phyloP scores from a whole-genome alignment of 164 flowering plant species.

The Brasenia schreberi region DNA sequence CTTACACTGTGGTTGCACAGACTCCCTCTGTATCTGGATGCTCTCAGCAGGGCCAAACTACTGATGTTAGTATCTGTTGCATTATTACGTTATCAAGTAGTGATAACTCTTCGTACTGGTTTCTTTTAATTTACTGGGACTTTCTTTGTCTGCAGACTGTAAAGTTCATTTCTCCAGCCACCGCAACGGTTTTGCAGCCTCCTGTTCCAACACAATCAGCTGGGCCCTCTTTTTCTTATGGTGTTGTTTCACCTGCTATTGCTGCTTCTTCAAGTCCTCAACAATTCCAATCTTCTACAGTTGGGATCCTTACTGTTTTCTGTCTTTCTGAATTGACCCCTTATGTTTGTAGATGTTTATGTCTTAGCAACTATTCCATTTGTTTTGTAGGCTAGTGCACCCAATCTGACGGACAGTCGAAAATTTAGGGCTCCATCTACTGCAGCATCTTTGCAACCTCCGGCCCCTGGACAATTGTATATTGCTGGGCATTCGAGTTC shows the following conservation, averaged over 20 bases:
- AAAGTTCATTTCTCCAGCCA: slow-evolving; percentile 7
- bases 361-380: neutral
- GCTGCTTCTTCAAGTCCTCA: slow-evolving; percentile 14
- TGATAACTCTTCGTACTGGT: neutral
- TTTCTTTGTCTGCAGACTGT: neutral
- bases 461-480: slow-evolving; percentile 12
- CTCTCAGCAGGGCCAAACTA: slow-evolving; percentile 16
- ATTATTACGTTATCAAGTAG: neutral
- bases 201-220: slow-evolving; percentile 16
- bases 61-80: slow-evolving; percentile 15
- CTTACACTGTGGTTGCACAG: slow-evolving; percentile 16
- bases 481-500: slow-evolving; percentile 11
- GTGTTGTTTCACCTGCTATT: slow-evolving; percentile 13
- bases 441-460: slow-evolving; percentile 16
- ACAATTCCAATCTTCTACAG: slow-evolving; percentile 14
- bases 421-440: slow-evolving; percentile 8
- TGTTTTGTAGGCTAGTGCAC: slow-evolving; percentile 13
- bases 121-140: neutral
- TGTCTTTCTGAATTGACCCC: neutral
- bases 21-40: slow-evolving; percentile 10
- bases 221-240: slow-evolving; percentile 24
- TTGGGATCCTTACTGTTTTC: slow-evolving; percentile 9
- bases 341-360: neutral
- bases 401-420: slow-evolving; percentile 11
- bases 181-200: slow-evolving; percentile 15